Base-by-base conservation (phyloP, 2,329 filamentous ascomycete species). In the Penicillium verrucosum region DNA sequence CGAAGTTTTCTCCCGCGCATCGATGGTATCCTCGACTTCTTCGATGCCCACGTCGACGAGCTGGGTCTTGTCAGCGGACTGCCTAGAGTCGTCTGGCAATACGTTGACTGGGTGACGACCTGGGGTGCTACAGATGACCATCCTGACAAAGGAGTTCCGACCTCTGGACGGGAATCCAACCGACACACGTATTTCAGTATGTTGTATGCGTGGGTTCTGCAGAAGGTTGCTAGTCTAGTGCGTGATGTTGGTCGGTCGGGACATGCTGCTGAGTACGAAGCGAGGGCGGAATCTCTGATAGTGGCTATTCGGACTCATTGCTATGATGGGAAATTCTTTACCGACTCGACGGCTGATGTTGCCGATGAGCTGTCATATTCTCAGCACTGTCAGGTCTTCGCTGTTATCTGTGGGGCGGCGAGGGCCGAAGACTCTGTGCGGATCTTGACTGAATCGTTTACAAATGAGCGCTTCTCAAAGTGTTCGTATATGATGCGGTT, bases 401-500 rank as follows among this genome's bases (percentile, higher is more conserved):
- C 70, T 1, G 66, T 72, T 0, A 48, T 70, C 1, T 62, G 68
- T 0, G 68, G 69, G 2, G 68, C 68, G 4, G 49, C 60, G 2
- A 34, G 10, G 0, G 23, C 54, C 0, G 47, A 50, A 0, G 63
- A 70, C 4, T 34, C 48, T 2, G 54, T 45, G 1, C 63, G 66
- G 1, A 61, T 77, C 0, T 54, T 77, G 10, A 61, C 29, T 0
- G 65, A 67, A 32, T 63, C 69, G 0, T 72, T 76, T 32, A 52
- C 60, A 0, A 60, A 70, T 12, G n/a, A 59, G 0, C 54, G 54
- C 0, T 74, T 76, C 45, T 67, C 73, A 0, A 68, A 70, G 54
- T 74, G 70, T 59, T 73, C 70, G 2, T 73, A 72, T 37, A 67
- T 72, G 62, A 78, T 78, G 76, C 65, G 65, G 23, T 78, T 78